These are phyloP conservation scores for Pyrenochaeta sp. DNA, from an alignment of 2,329 filamentous ascomycete genomes.

Conservation along the genomic window DNA sequence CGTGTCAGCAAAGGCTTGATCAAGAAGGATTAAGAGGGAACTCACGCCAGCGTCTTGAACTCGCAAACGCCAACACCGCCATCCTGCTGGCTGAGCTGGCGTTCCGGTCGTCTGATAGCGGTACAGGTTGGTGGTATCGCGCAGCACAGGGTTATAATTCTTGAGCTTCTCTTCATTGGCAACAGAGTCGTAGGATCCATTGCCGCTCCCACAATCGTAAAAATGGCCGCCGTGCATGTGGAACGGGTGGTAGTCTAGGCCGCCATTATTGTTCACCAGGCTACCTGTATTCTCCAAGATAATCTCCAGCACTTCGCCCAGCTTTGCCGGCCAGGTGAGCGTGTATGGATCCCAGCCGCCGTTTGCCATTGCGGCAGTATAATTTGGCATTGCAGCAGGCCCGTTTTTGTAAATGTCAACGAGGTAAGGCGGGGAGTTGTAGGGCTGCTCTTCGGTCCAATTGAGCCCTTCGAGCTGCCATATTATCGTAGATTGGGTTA, in stretches of 20 bases:
- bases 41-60: slow-evolving; percentile 40
- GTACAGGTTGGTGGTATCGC: slow-evolving; percentile 65
- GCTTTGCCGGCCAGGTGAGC: slow-evolving; percentile 60
- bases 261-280: slow-evolving; percentile 25
- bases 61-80: slow-evolving; percentile 68
- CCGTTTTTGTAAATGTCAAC: slow-evolving; percentile 63
- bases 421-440: slow-evolving; percentile 56
- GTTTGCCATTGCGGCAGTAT: slow-evolving; percentile 59
- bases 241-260: slow-evolving; percentile 58
- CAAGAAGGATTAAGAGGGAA: too few species aligned
- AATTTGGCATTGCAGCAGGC: slow-evolving; percentile 59
- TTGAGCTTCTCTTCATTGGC: slow-evolving; percentile 57
- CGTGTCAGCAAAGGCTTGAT: too few species aligned
- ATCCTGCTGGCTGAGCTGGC: slow-evolving; percentile 59
- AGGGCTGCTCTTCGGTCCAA: slow-evolving; percentile 22
- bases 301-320: slow-evolving; percentile 66
- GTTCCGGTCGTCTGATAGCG: slow-evolving; percentile 57
- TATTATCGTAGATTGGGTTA: slow-evolving; percentile 22
- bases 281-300: slow-evolving; percentile 54
- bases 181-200: slow-evolving; percentile 61
- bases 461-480: slow-evolving; percentile 36
- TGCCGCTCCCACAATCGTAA: slow-evolving; percentile 63
- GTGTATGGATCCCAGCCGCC: slow-evolving; percentile 63
- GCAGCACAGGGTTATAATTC: slow-evolving; percentile 47
- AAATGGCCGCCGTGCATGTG: slow-evolving; percentile 65